Evolutionary conservation across 495 filamentous ascomycete species (phyloP).

Genomic region (Lindgomyces ingoldianus): DNA sequence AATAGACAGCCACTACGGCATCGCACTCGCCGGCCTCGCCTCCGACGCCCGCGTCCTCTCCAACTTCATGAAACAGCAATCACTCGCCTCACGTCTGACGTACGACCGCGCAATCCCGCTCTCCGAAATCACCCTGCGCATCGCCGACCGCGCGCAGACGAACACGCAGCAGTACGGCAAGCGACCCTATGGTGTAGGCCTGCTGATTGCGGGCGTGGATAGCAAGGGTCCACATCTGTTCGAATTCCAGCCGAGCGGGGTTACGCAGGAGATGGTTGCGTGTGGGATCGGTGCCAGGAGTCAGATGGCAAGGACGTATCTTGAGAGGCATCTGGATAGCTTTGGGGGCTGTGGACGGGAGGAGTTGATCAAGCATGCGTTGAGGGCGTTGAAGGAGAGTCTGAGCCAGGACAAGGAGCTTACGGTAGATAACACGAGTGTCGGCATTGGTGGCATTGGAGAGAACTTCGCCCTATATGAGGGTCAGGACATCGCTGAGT

Average conservation of each 20-base stretch:
- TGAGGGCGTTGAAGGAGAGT: conserved; percentile 91
- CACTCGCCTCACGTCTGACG: conserved; percentile 88
- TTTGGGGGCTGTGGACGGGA: conserved; percentile 73
- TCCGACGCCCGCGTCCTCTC: conserved; percentile 98
- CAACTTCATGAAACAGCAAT: conserved; percentile 99
- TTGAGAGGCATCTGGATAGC: conserved; percentile 84
- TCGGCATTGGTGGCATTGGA: conserved; percentile 62
- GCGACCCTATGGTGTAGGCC: conserved; percentile 92
- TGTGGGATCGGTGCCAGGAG: conserved; percentile 93
- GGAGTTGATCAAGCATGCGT: conserved; percentile 85
- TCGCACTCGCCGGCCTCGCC: conserved; percentile 94
- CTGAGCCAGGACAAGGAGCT: conserved; percentile 95
- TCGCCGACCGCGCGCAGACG: conserved; percentile 92
- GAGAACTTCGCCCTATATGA: conserved; percentile 90
- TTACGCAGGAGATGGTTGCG: conserved; percentile 95
- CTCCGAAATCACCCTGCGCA: conserved; percentile 81
- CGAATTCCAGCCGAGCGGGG: conserved; percentile 94
- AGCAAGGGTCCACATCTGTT: conserved; percentile 91
- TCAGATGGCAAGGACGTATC: conserved; percentile 95
- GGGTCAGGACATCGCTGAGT: conserved; percentile 72
- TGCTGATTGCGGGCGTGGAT: conserved; percentile 92
- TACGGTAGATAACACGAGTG: conserved; percentile 91
- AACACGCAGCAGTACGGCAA: conserved; percentile 98
- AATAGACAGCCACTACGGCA: conserved; percentile 91
- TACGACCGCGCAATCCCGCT: conserved; percentile 91